Conservation (phyloP, 2,329 filamentous ascomycete species). For the Talaromyces sp. region DNA sequence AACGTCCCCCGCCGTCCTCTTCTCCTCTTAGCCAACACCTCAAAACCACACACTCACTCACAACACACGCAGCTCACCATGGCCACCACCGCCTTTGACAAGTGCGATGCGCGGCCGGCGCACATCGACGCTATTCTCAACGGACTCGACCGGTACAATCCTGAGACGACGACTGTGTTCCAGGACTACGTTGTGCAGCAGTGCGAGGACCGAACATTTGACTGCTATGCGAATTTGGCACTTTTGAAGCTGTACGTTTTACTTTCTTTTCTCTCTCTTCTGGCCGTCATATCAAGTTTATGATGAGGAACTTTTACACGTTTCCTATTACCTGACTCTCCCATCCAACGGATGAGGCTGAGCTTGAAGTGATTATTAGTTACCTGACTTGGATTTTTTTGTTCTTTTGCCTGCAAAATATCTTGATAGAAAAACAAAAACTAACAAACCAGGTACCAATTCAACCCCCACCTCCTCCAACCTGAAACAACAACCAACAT, state of each 20-base stretch:
- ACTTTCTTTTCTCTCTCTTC: conserved; percentile 7
- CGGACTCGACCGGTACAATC: conserved; percentile 97
- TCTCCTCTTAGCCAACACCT: neutral
- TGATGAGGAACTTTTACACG: conserved; percentile 69
- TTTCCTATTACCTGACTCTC: conserved; percentile 97
- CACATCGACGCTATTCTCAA: conserved; percentile 92
- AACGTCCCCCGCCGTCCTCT: neutral
- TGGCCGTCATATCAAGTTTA: conserved; percentile 20
- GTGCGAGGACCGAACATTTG: conserved; percentile 90
- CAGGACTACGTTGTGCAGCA: conserved; percentile 93
- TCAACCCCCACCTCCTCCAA: conserved; percentile 96
- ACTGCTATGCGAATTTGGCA: conserved; percentile 95
- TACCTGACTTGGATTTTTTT: conserved; percentile 58
- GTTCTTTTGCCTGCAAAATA: neutral
- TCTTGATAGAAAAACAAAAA: neutral
- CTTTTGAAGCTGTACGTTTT: conserved; percentile 82
- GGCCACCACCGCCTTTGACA: conserved; percentile 61
- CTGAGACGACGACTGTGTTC: conserved; percentile 87
- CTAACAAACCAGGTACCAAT: conserved; percentile 72
- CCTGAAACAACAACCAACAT: conserved; percentile 98
- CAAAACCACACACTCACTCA: neutral
- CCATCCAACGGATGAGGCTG: conserved; percentile 39
- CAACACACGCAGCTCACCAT: conserved; percentile 15
- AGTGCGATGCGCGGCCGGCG: conserved; percentile 85
- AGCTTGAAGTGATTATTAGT: conserved; percentile 68